Conservation (phyloP, 495 filamentous ascomycete species). For the Annulohypoxylon bovei region DNA sequence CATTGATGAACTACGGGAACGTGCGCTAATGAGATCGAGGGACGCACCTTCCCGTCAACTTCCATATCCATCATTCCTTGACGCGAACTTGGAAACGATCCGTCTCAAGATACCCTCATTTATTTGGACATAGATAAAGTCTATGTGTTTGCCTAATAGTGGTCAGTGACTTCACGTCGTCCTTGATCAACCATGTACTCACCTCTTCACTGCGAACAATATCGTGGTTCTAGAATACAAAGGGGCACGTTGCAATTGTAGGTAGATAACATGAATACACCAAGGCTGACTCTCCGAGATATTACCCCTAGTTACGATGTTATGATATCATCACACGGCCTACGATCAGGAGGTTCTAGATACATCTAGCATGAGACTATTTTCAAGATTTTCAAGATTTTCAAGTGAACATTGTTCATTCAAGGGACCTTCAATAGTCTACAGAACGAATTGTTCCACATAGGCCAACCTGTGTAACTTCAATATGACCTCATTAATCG, state of each 20-base stretch:
- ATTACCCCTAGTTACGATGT: neutral
- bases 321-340: neutral
- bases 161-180: slow-evolving; percentile 1
- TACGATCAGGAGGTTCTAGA: neutral
- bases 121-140: neutral
- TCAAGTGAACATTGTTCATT: neutral
- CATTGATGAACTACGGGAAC: slow-evolving; percentile 23
- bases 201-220: neutral
- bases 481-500: neutral
- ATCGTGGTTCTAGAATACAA: slow-evolving; percentile 4
- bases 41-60: slow-evolving; percentile 30
- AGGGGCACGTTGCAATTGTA: neutral
- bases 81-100: neutral
- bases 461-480: neutral
- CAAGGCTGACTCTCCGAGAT: neutral
- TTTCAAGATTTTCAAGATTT: neutral
- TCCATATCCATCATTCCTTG: neutral
- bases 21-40: slow-evolving; percentile 34
- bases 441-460: neutral
- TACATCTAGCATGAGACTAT: neutral
- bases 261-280: neutral
- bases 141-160: slow-evolving; percentile 3
- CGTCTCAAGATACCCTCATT: slow-evolving; percentile 8
- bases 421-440: neutral
- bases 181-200: neutral